These are phyloP conservation scores for Acer yangbiense DNA, from an alignment of 345 rosid genomes.

Conservation along the genomic window DNA sequence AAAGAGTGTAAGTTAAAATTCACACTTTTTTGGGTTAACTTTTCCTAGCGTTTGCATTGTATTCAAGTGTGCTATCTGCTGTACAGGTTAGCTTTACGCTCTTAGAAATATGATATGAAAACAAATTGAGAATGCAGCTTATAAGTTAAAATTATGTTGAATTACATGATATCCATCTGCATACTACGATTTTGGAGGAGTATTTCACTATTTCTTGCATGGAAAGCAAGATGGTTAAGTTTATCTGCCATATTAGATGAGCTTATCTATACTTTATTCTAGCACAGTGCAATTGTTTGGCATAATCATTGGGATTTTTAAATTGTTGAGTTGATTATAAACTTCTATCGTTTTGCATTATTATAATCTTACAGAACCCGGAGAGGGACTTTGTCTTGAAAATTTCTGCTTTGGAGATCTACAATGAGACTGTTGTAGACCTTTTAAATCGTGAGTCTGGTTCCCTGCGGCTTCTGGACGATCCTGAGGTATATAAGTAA, in stretches of 20 bases:
- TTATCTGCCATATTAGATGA: not conserved
- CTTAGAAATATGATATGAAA: constrained; percentile 8
- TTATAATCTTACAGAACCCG: constrained; percentile 46
- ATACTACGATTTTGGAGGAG: not conserved
- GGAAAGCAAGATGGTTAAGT: not conserved
- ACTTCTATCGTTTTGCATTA: not conserved
- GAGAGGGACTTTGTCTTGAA: constrained; percentile 77
- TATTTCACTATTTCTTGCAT: not conserved
- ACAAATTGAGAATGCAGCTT: not conserved
- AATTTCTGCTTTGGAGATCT: constrained; percentile 90
- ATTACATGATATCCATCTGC: not conserved
- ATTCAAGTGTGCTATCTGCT: not conserved
- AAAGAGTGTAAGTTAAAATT: constrained; percentile 44
- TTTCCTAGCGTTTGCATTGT: not conserved
- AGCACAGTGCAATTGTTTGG: not conserved
- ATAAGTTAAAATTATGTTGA: not conserved
- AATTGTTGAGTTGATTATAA: not conserved
- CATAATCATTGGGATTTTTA: constrained; percentile 1
- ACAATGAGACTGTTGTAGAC: constrained; percentile 86
- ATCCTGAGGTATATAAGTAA: constrained; percentile 75
- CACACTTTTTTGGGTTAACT: not conserved
- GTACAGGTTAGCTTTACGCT: not conserved
- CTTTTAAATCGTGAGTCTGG: constrained; percentile 83
- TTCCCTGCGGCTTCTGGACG: constrained; percentile 87
- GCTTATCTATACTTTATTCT: not conserved